A percentile compares a stretch with the other conserved stretches of the same genome.
phyloP scores from a whole-genome alignment of 495 filamentous ascomycete genomes.

The Cetradonia linearis region DNA sequence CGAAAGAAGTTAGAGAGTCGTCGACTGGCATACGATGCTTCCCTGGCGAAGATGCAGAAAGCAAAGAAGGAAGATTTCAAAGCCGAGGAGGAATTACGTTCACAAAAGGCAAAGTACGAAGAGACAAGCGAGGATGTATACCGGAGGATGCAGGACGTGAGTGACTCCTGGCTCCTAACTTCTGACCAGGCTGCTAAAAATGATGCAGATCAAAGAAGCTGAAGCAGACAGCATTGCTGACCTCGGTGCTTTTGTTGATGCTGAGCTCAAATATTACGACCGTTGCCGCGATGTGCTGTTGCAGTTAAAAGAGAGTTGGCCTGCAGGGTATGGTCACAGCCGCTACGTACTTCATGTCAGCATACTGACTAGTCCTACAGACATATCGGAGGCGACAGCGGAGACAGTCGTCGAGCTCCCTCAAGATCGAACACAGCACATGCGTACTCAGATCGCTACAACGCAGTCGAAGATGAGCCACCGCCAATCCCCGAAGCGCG shows the following conservation, averaged over 20 bases:
- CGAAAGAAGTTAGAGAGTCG: constrained; percentile 93
- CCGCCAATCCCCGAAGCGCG: constrained; percentile 36
- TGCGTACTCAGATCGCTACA: constrained; percentile 49
- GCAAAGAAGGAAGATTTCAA: constrained; percentile 87
- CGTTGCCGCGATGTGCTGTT: constrained; percentile 68
- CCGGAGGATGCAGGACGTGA: constrained; percentile 76
- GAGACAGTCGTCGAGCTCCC: constrained; percentile 30
- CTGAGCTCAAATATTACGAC: constrained; percentile 86
- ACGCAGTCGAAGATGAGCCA: constrained; percentile 47
- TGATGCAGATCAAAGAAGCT: constrained; percentile 61
- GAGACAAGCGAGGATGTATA: constrained; percentile 90
- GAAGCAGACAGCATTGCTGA: constrained; percentile 79
- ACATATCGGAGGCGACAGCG: constrained; percentile 28
- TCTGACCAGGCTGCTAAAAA: not conserved
- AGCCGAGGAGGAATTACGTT: constrained; percentile 84
- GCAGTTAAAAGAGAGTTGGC: constrained; percentile 60
- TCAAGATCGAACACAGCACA: constrained; percentile 54
- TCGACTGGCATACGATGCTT: constrained; percentile 84
- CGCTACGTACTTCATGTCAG: not conserved
- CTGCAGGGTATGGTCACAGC: constrained; percentile 40
- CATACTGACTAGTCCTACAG: constrained; percentile 24
- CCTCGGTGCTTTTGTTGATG: constrained; percentile 72
- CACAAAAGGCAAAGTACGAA: constrained; percentile 91
- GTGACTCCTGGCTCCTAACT: not conserved
- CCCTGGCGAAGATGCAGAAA: constrained; percentile 85